Conservation (phyloP, 2,329 filamentous ascomycete genomes). For the Verticillium albo-atrum region DNA sequence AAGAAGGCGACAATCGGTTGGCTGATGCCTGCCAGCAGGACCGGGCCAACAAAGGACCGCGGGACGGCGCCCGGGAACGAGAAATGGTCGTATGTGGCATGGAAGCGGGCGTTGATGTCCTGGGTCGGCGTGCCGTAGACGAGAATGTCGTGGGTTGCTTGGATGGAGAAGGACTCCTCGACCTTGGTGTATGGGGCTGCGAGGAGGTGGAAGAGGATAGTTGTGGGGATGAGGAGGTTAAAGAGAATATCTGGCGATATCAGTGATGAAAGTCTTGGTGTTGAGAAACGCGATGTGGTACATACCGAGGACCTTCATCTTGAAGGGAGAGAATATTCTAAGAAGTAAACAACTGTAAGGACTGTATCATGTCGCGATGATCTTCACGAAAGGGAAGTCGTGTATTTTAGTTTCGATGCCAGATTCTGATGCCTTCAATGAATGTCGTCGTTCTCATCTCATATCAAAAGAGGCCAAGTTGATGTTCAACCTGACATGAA, state of each 20-base stretch:
- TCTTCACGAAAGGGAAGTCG: neutral
- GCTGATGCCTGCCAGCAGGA: slow-evolving; percentile 68
- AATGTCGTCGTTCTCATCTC: too few relatives aligned
- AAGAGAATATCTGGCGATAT: slow-evolving; percentile 39
- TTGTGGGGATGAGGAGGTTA: slow-evolving; percentile 53
- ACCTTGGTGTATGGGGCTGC: slow-evolving; percentile 91
- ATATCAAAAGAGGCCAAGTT: too few relatives aligned
- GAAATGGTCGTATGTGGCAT: slow-evolving; percentile 77
- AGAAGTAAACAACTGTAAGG: neutral
- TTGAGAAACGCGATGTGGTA: slow-evolving; percentile 9
- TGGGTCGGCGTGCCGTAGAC: slow-evolving; percentile 68
- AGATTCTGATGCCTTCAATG: too few relatives aligned
- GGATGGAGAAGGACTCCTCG: slow-evolving; percentile 97
- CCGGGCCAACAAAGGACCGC: slow-evolving; percentile 80
- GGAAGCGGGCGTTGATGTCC: slow-evolving; percentile 49
- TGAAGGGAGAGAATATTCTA: slow-evolving; percentile 1
- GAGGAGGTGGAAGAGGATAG: slow-evolving; percentile 65
- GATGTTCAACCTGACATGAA: too few relatives aligned
- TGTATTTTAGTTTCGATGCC: too few relatives aligned
- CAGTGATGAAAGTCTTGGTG: slow-evolving; percentile 4
- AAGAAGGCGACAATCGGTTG: slow-evolving; percentile 59
- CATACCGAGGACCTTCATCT: slow-evolving; percentile 17
- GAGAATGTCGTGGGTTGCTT: slow-evolving; percentile 87
- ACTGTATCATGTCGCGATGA: neutral
- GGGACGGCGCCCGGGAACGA: slow-evolving; percentile 88